Evolutionary conservation across 2,329 filamentous ascomycete species (phyloP), one percentile per base, ranked within the genome.

Genomic region (Epichloe sp.): DNA sequence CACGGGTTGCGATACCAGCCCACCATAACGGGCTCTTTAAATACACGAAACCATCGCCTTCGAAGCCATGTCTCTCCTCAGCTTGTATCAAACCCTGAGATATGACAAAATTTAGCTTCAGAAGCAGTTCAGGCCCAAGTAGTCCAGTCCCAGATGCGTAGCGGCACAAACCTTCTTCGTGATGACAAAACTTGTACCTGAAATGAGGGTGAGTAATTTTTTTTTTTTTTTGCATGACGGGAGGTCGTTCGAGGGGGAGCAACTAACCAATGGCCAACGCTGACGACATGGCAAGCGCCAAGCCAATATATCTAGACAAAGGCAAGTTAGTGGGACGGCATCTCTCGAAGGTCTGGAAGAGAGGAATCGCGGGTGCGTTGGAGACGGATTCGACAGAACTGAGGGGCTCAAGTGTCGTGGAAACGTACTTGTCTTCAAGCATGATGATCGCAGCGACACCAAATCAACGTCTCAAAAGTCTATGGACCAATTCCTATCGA

Each of bases 11-110:
- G 59, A 97, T 96, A 58, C 93, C 93, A 53, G 80, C 87, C 93
- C 93, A 98, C 93, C 93, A 98, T 60, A 91, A 76, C n/a, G 91
- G 90, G 66, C 87, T 97, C 66, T 84, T 87, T 52, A 98, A 70
- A 69, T 98, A 98, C 64, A 88, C 84, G 68, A 87, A 98, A 52
- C 93, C 93, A 61, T 97, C 93, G 60, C 94, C 93, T 66, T 96
- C 89, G 65, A 97, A 98, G 46, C 93, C 94, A 71, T 96, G 90
- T 61, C 82, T 80, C 69, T 95, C 85, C 64, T 87, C 88, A 56
- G 89, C 88, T 68, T 95, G 86, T 68, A 90, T 88, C 59, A 98
- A 78, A 58, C 91, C 91, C 85, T 91, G 41, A 36, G 26, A 31
- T 35, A n/a, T 31, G 31, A 31, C 10, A 4, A 31, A 31, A 31